These are phyloP conservation scores for Carex myosuroides DNA, from an alignment of 176 grass and related monocot species.

Conservation along the genomic window DNA sequence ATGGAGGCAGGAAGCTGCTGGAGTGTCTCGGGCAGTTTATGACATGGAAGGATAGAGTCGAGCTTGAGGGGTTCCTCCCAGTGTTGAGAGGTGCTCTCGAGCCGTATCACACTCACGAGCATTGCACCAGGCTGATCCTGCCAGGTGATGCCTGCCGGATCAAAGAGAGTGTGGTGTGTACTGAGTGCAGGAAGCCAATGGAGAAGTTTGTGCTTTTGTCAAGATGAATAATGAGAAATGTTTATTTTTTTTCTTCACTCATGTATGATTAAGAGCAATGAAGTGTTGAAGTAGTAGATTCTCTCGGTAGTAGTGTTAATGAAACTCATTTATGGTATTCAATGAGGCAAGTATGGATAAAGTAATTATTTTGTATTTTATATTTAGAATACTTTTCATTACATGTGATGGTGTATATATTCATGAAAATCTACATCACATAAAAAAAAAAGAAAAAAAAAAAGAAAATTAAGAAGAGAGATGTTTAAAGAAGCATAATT, in stretches of 20 bases:
- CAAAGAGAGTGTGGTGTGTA: slow-evolving; percentile 25
- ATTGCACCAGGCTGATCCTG: slow-evolving; percentile 39
- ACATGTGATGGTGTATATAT: too few relatives aligned
- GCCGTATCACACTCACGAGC: slow-evolving; percentile 24
- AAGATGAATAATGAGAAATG: not conserved
- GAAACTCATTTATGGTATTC: too few relatives aligned
- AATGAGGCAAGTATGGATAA: too few relatives aligned
- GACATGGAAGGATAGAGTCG: not conserved
- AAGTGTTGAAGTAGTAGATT: too few relatives aligned
- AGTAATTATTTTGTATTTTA: too few relatives aligned
- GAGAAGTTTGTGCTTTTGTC: slow-evolving; percentile 28
- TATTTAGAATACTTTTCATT: too few relatives aligned
- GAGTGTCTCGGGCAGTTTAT: slow-evolving; percentile 32
- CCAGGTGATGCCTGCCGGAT: slow-evolving; percentile 19
- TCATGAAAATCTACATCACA: too few relatives aligned
- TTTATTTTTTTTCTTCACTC: not conserved
- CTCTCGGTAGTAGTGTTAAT: too few relatives aligned
- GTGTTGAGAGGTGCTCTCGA: slow-evolving; percentile 22
- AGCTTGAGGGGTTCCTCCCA: slow-evolving; percentile 19
- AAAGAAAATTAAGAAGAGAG: too few relatives aligned
- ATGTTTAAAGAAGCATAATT: too few relatives aligned
- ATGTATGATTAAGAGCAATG: too few relatives aligned
- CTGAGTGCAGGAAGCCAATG: slow-evolving; percentile 35
- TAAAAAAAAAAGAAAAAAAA: too few relatives aligned
- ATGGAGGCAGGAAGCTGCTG: slow-evolving; percentile 13